A percentile compares a stretch with the other conserved stretches of the same genome.
Evolutionary conservation across 495 filamentous ascomycete species (phyloP).

Genomic region (Annulohypoxylon maeteangense): DNA sequence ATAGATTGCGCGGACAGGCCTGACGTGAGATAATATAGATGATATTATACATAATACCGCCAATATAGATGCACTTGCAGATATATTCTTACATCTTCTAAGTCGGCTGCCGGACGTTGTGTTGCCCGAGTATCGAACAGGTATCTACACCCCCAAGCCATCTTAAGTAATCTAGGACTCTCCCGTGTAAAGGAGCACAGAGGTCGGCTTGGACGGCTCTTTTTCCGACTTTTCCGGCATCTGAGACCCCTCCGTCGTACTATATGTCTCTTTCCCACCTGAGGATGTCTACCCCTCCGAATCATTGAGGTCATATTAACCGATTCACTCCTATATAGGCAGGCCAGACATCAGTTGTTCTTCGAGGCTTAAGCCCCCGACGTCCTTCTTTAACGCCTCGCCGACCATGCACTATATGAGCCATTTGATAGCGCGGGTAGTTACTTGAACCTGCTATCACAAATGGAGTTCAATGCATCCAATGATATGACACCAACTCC

Average conservation of each 20-base stretch:
- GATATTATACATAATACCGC: not conserved
- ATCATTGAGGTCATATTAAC: constrained; percentile 2
- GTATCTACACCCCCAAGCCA: not conserved
- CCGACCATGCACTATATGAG: not conserved
- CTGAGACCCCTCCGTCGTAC: not conserved
- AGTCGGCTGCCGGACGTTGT: constrained; percentile 12
- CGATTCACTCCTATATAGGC: not conserved
- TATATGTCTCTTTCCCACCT: not conserved
- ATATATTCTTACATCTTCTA: not conserved
- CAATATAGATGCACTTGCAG: not conserved
- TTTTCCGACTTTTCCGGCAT: not conserved
- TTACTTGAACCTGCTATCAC: not conserved
- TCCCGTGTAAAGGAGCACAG: not conserved
- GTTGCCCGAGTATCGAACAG: too few relatives aligned
- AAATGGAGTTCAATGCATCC: not conserved
- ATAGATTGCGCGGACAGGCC: constrained; percentile 10
- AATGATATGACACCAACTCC: not conserved
- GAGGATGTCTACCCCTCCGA: not conserved
- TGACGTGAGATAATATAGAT: constrained; percentile 3
- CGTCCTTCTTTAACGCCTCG: not conserved
- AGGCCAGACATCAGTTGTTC: not conserved
- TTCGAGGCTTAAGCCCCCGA: not conserved
- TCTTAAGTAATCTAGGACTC: not conserved
- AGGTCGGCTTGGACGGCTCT: not conserved
- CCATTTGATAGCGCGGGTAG: not conserved